These are phyloP conservation scores for Mangifera indica DNA, from an alignment of 345 rosid species.

Conservation along the genomic window DNA sequence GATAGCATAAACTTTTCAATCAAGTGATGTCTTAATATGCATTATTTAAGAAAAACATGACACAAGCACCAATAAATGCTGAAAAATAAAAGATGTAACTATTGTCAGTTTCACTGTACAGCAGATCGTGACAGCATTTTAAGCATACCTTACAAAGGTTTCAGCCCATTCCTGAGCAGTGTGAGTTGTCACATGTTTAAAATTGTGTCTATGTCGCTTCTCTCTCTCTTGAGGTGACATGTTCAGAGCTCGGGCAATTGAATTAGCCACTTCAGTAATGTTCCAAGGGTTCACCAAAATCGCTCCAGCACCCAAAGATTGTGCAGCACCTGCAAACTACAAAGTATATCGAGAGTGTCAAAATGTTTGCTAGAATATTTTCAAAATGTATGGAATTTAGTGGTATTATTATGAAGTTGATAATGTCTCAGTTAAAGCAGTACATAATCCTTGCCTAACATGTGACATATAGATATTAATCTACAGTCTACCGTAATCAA, in stretches of 20 bases:
- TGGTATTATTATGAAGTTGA: neutral
- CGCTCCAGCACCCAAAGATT: constrained; percentile 98
- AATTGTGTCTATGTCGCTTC: constrained; percentile 84
- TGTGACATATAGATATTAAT: neutral
- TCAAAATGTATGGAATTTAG: neutral
- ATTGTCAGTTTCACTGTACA: neutral
- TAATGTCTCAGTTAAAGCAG: neutral
- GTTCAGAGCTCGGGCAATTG: constrained; percentile 78
- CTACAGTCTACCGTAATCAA: neutral
- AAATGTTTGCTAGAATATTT: neutral
- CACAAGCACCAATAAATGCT: neutral
- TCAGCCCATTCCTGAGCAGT: constrained; percentile 99
- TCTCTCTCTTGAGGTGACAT: constrained; percentile 89
- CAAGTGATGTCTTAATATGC: neutral
- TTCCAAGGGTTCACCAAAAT: constrained; percentile 99
- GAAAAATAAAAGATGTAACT: neutral
- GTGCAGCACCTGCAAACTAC: constrained; percentile 99
- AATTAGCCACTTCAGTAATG: constrained; percentile 95
- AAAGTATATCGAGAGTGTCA: constrained; percentile 18
- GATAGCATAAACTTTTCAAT: too few relatives aligned
- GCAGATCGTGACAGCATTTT: neutral
- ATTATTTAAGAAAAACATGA: neutral
- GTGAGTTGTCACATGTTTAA: constrained; percentile 70
- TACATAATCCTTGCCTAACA: neutral
- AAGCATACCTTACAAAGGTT: constrained; percentile 83